These are phyloP conservation scores for Penicillium concentricum DNA, from an alignment of 2,329 filamentous ascomycete species.

Conservation along the genomic window DNA sequence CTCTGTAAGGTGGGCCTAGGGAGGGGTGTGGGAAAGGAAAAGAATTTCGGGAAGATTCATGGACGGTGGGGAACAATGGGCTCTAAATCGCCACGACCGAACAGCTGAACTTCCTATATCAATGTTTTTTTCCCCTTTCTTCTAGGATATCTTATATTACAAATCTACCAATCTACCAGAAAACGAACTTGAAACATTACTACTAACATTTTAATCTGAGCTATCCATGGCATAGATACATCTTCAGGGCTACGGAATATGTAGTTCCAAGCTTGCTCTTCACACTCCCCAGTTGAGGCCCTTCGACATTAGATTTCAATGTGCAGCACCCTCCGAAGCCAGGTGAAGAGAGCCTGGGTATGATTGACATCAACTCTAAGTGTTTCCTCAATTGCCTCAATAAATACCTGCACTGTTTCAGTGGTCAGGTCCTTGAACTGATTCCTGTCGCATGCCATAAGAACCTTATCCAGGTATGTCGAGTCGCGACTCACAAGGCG, in stretches of 20 bases:
- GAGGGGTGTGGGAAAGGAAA: slow-evolving; percentile 18
- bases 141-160: background rate
- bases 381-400: slow-evolving; percentile 51
- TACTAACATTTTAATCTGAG: background rate
- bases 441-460: slow-evolving; percentile 17
- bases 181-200: background rate
- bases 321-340: slow-evolving; percentile 36
- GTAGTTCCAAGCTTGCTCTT: background rate
- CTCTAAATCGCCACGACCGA: slow-evolving; percentile 3
- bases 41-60: slow-evolving; percentile 29
- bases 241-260: background rate
- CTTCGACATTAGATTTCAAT: slow-evolving; percentile 18
- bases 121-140: background rate
- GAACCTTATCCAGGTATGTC: slow-evolving; percentile 30
- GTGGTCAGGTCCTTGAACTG: slow-evolving; percentile 6
- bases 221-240: background rate
- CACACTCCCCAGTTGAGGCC: background rate
- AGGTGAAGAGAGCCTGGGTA: slow-evolving; percentile 31
- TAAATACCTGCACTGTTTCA: slow-evolving; percentile 35
- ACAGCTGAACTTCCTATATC: background rate
- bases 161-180: background rate
- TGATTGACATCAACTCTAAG: slow-evolving; percentile 38
- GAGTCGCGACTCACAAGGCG: slow-evolving; percentile 51
- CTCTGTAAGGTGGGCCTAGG: slow-evolving; percentile 17
- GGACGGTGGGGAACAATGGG: slow-evolving; percentile 20